These are phyloP conservation scores for Backusella westeae DNA, from an alignment of 192 early-diverging fungal genomes.

Conservation along the genomic window DNA sequence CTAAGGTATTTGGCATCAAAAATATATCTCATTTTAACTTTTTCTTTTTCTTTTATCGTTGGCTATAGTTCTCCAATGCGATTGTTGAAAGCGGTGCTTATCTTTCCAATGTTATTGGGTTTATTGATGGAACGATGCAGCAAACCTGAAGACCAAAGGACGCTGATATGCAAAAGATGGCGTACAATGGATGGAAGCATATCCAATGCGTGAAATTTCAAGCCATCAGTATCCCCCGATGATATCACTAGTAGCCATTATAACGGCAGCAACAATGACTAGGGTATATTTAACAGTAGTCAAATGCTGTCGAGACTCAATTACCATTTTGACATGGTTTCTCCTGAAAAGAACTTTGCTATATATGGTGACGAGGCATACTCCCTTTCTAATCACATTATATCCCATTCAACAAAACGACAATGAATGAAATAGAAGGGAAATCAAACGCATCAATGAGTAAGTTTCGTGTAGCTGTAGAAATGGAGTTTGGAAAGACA, in stretches of 20 bases:
- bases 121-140: conserved; percentile 6
- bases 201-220: neutral
- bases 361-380: conserved; percentile 1
- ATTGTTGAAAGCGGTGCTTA: neutral
- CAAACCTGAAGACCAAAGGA: neutral
- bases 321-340: neutral
- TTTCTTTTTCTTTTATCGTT: no score
- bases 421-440: neutral
- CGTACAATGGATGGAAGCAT: neutral
- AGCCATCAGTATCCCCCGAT: neutral
- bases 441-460: neutral
- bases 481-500: neutral
- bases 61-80: neutral
- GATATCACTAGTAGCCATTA: neutral
- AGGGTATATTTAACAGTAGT: neutral
- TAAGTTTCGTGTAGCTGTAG: neutral
- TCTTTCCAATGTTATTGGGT: neutral
- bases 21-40: no score
- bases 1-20: no score
- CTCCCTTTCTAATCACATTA: neutral
- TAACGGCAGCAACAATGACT: neutral
- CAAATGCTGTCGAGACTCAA: neutral
- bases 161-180: neutral
- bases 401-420: neutral
- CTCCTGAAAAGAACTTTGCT: neutral